These are phyloP conservation scores for Colletotrichum neosansevieriae DNA, from an alignment of 2,329 filamentous ascomycete genomes.

Conservation along the genomic window DNA sequence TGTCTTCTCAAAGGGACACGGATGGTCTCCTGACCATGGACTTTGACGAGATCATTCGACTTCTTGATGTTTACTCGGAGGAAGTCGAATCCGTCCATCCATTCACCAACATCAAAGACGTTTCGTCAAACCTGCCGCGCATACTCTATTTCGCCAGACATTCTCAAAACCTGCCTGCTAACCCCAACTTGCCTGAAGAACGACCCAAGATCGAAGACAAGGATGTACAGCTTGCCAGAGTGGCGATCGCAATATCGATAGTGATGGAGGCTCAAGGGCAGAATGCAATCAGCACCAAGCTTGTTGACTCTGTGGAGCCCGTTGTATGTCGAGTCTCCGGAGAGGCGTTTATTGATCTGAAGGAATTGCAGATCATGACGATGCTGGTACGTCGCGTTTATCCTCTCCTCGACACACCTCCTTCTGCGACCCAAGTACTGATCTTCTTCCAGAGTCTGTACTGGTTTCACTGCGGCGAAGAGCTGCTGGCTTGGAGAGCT, in stretches of 20 bases:
- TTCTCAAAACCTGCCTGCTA: background rate
- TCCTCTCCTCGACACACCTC: background rate
- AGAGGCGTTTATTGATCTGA: slow-evolving; percentile 47
- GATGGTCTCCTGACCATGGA: slow-evolving; percentile 28
- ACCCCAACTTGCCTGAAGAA: slow-evolving; percentile 1
- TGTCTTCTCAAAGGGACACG: slow-evolving; percentile 12
- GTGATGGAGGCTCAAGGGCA: slow-evolving; percentile 50
- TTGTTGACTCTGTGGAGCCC: slow-evolving; percentile 48
- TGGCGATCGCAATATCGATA: slow-evolving; percentile 50
- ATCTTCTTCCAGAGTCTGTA: slow-evolving; percentile 51
- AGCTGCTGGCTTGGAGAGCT: slow-evolving; percentile 61
- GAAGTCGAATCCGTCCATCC: slow-evolving; percentile 54
- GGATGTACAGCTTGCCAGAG: slow-evolving; percentile 50
- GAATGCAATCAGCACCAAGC: slow-evolving; percentile 45
- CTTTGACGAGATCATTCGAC: slow-evolving; percentile 46
- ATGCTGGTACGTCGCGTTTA: slow-evolving; percentile 45
- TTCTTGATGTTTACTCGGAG: slow-evolving; percentile 54
- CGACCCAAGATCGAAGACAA: slow-evolving; percentile 37
- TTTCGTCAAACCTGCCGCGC: slow-evolving; percentile 44
- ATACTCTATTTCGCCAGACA: slow-evolving; percentile 45
- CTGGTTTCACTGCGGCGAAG: slow-evolving; percentile 61
- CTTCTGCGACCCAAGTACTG: background rate
- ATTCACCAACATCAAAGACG: slow-evolving; percentile 47
- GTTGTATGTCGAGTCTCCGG: slow-evolving; percentile 45
- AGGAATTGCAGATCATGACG: slow-evolving; percentile 49